A percentile compares a stretch with the other conserved stretches of the same genome.
phyloP scores from a whole-genome alignment of 345 rosid species.

The Eucalyptus dawsonii region DNA sequence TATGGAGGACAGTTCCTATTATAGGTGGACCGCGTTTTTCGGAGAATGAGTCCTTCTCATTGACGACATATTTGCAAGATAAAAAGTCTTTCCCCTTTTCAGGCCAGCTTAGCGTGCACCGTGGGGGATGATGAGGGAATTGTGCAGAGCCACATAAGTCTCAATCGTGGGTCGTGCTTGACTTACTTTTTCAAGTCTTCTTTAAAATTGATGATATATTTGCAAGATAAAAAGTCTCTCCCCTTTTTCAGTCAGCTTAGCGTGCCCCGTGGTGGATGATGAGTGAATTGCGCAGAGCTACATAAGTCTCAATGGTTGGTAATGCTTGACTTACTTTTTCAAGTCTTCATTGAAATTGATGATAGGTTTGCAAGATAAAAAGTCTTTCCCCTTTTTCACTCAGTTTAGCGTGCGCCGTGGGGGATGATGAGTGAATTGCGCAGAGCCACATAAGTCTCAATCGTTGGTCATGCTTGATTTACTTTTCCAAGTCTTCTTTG shows the following conservation, averaged over 20 bases:
- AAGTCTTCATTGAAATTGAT: not conserved
- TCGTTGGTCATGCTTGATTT: not conserved
- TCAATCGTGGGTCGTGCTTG: no score
- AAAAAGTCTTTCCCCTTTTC: not conserved
- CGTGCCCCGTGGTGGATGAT: not conserved
- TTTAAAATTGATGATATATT: not conserved
- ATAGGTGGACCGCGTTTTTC: not conserved
- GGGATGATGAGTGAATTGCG: not conserved
- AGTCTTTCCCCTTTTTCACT: not conserved
- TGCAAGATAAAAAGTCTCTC: no score
- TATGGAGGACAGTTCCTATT: not conserved
- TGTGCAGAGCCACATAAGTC: no score
- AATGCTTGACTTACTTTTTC: no score
- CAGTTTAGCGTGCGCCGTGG: not conserved
- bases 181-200: no score
- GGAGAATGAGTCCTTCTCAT: not conserved
- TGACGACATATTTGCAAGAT: not conserved
- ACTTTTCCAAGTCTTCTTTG: not conserved
- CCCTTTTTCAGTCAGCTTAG: not conserved
- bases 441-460: not conserved
- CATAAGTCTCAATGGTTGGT: rapidly evolving
- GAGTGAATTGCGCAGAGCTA: not conserved
- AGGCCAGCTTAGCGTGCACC: not conserved
- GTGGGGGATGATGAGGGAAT: not conserved
- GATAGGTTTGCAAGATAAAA: no score